Base-by-base conservation (phyloP, 2,329 filamentous ascomycete genomes). In the Arthrobotrys conoides region DNA sequence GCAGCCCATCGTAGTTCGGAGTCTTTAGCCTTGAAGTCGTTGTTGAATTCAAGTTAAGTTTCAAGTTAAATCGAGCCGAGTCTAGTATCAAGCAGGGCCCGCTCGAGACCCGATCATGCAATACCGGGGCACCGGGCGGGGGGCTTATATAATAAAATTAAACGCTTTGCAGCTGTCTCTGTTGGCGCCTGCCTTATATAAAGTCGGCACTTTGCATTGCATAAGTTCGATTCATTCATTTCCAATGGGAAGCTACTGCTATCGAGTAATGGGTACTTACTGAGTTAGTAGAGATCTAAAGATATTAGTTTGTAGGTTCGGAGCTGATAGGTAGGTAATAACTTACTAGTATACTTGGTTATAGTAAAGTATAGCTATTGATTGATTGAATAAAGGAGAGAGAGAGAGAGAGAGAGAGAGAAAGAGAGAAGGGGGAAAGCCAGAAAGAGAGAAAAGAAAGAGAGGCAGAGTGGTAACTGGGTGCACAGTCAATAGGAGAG, bases 111-210 rank as follows among this genome's bases (percentile, higher is more conserved):
- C 6, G n/a, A 46, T 5, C 44, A 46, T 46, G 44, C 44, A 46
- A 16, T 20, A 10, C 33, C 18, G 33, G 57, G 57, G 33, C 30
- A 27, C 41, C 16, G 33, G 33, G 24, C 4, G 55, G 14, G 33
- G 30, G 27, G 27, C 3, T 12, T 41, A 38, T 30, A 27, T 22
- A 63, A 20, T 38, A 20, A 38, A 44, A 36, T 59, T 33, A 41
- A 22, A 59, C 36, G 57, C 33, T 41, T 22, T n/a, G 57, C 30
- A 44, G 33, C 41, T 63, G 57, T 41, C 57, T 24, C 57, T 24
- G 48, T 51, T 51, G 48, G 48, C 48, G 48, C 48, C 10, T 51
- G 5, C 5, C 20, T 24, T 24, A 8, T 46, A 46, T 3, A 36
- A 36, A 36, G 9, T 36, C 33, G 8, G 33, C 9, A 12, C 33